Conservation (phyloP, 2,329 filamentous ascomycete genomes). For the Aspergillus chevalieri region DNA sequence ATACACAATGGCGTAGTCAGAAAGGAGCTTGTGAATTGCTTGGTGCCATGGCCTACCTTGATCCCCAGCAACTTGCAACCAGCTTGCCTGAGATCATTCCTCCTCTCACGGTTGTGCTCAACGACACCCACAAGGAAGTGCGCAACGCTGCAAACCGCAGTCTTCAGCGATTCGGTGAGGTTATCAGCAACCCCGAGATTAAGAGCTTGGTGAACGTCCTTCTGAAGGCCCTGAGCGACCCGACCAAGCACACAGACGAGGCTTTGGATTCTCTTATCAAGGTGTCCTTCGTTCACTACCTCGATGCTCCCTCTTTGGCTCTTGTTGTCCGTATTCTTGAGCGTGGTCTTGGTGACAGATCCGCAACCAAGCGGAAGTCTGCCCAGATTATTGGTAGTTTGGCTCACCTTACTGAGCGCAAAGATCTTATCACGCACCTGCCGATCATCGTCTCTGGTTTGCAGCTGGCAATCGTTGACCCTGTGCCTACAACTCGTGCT, state of each 20-base stretch:
- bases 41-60: constrained; percentile 96
- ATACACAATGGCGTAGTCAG: constrained; percentile 96
- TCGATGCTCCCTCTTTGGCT: constrained; percentile 93
- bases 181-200: constrained; percentile 96
- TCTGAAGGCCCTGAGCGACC: constrained; percentile 92
- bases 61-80: constrained; percentile 85
- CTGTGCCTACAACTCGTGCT: constrained; percentile 90
- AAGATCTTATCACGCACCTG: constrained; percentile 83
- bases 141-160: constrained; percentile 86
- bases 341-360: constrained; percentile 82
- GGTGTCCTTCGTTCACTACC: constrained; percentile 95
- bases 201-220: constrained; percentile 86
- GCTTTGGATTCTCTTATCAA: constrained; percentile 92
- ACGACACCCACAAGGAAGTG: constrained; percentile 98
- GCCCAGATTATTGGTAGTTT: constrained; percentile 97
- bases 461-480: constrained; percentile 83
- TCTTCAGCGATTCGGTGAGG: constrained; percentile 95
- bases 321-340: constrained; percentile 93
- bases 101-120: constrained; percentile 84
- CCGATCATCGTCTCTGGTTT: constrained; percentile 88
- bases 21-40: constrained; percentile 95
- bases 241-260: constrained; percentile 93
- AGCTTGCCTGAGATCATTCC: constrained; percentile 96
- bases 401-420: constrained; percentile 92
- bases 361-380: constrained; percentile 91